Evolutionary conservation across 768 basidiomycete genomes (phyloP), one percentile per base, ranked within the genome.

Genomic region (Rhizopogon vesiculosus): DNA sequence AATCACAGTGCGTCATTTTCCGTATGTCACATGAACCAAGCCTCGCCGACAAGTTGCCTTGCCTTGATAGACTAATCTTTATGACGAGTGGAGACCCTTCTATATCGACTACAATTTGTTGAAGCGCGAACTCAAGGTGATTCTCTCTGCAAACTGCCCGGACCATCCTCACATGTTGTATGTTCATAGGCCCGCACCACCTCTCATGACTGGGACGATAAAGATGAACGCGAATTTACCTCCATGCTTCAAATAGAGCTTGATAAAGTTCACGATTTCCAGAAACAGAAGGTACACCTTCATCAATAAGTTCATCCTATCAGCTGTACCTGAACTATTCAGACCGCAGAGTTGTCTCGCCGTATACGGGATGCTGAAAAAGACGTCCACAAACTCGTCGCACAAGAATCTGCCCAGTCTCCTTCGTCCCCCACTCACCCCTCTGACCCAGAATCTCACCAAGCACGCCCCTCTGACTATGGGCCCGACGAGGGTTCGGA

Each of bases 241-340:
- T 70, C 66, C 42, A 81, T 87, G 75, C 83, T 98, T 53, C 87
- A 90, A 64, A 77, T 76, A 56, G 94, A 98, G 74, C 78, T 98
- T 33, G 91, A 94, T 65, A 98, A 98, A 74, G 86, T 98, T 43
- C 88, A 95, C 62, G 86, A 87, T 64, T 98, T 98, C 67, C 96
- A 98, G 68, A 90, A 86, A 67, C 74, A 78, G 35, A 98, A 97
- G 83, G 92, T 87, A 43, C 53, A 64, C 67, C 56, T n/a, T 40
- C 42, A 33, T 49, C 13, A 42, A n/a, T 51, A 19, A 19, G 7
- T 46, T 48, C 3, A 45, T 19, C 22, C 7, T 25, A 15, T 53
- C 53, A 4, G 38, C 57, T 58, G 25, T 58, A 54, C 6, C 22
- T 41, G 7, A 16, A 8, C 48, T 9, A 13, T 53, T 42, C 53